A percentile compares a stretch with the other conserved stretches of the same genome.
Conservation (phyloP, 257 asterid genomes). For the Capsicum rhomboideum region DNA sequence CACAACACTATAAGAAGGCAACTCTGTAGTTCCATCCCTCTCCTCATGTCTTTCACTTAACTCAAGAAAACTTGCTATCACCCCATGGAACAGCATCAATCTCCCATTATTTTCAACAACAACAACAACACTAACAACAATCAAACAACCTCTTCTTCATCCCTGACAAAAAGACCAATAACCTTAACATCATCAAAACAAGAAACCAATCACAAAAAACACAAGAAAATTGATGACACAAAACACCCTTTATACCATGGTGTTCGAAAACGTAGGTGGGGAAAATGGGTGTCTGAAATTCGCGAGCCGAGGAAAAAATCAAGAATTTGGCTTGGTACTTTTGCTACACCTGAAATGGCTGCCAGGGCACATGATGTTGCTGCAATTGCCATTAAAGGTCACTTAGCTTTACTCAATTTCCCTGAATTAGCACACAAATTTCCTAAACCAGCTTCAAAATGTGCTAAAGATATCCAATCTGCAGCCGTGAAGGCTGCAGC, state of each 20-base stretch:
- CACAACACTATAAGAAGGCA: neutral
- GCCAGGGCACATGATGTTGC: conserved; percentile 53
- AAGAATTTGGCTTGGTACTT: conserved; percentile 45
- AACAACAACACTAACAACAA: no score
- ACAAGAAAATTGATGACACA: neutral
- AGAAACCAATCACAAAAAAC: neutral
- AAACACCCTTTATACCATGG: conserved; percentile 38
- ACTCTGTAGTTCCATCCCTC: neutral
- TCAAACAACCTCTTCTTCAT: neutral
- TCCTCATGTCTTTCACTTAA: neutral
- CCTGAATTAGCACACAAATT: conserved; percentile 24
- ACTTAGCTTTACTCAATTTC: conserved; percentile 34
- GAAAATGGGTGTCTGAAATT: conserved; percentile 52
- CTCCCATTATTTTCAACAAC: neutral
- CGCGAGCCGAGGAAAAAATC: conserved; percentile 45
- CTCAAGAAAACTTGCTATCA: neutral
- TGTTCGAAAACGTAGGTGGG: conserved; percentile 55
- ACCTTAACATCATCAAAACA: neutral
- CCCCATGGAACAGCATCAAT: neutral
- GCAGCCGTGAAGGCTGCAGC: conserved; percentile 38
- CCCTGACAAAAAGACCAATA: neutral
- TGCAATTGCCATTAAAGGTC: conserved; percentile 38
- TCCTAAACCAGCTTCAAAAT: conserved; percentile 31
- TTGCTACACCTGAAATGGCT: conserved; percentile 46
- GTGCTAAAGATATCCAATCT: conserved; percentile 35